These are phyloP conservation scores for Triglochin maritima DNA, from an alignment of 106 monocot species.

Conservation along the genomic window DNA sequence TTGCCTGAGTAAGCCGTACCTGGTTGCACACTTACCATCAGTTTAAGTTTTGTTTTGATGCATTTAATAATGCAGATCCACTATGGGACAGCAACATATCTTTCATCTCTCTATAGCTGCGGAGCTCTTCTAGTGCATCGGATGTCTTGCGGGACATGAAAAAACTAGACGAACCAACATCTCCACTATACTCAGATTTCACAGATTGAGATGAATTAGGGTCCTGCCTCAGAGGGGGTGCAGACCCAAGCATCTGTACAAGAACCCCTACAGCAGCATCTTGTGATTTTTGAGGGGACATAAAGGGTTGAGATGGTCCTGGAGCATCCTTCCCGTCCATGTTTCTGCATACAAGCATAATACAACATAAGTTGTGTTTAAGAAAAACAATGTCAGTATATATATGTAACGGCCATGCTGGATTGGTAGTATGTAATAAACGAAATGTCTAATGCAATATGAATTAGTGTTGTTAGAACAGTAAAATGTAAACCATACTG, in stretches of 20 bases:
- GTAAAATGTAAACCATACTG: too few species aligned
- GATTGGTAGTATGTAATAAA: too few species aligned
- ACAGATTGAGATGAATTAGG: constrained; percentile 39
- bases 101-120: constrained; percentile 61
- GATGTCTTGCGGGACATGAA: constrained; percentile 46
- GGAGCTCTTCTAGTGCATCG: constrained; percentile 75
- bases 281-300: constrained; percentile 51
- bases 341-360: constrained; percentile 22
- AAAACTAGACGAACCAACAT: constrained; percentile 37
- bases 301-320: constrained; percentile 17
- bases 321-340: constrained; percentile 35
- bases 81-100: constrained; percentile 61
- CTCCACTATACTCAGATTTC: constrained; percentile 29
- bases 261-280: constrained; percentile 83
- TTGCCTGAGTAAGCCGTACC: too few species aligned
- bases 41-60: constrained; percentile 3
- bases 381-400: background rate
- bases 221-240: constrained; percentile 57
- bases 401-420: background rate
- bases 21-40: too few species aligned
- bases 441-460: too few species aligned
- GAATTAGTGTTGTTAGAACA: too few species aligned
- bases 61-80: constrained; percentile 14
- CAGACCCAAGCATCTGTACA: constrained; percentile 65
- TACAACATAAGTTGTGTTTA: background rate